Evolutionary conservation across 148 eudicot species (phyloP), one percentile per base, ranked within the genome.

Genomic region (Agrostemma githago): DNA sequence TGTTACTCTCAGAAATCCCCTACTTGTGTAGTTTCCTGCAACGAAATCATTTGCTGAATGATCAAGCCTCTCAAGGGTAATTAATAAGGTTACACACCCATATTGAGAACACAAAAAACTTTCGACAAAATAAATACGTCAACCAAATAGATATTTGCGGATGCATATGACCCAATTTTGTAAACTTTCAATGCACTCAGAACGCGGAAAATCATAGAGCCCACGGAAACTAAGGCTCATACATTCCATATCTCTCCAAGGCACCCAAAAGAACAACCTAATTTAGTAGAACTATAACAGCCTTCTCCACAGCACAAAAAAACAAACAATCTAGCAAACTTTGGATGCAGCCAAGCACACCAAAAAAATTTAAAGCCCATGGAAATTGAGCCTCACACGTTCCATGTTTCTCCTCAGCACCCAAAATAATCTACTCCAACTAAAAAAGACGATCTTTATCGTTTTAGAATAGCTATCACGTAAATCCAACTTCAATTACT

Each of bases 21-120:
- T 94, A 80, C 96, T 94, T 65, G 84, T 82, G 76, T 94, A 94
- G 67, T 87, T 88, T 79, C 98, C 98, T 94, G 89, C 77, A 89
- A 58, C 53, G 56, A 39, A 51, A 73, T 41, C 42, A 57, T 64
- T 56, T 37, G 59, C 38, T 6, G 66, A 39, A 17, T 38, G 62
- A 61, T 43, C 5, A 42, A 61, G 65, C 16, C 11, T 40, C 64
- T 70, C 51, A 37, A 69, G 66, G 58, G 26, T 43, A 20, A 21
- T 16, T 10, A 1, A 51, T 12, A 15, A 51, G 56, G 56, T 10
- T 51, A 8, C 56, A 51, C 11, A 51, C 56, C 56, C 11, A 12
- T 51, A 9, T 10, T 51, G 56, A 51, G 56, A 4, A 51, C 15
- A 34, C 15, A 61, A 12, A 62, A 11, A 39, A 34, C 66, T 34